Base-by-base conservation (phyloP, 1,139 yeast species). In the Zhuliangozyma parablackwelliae region DNA sequence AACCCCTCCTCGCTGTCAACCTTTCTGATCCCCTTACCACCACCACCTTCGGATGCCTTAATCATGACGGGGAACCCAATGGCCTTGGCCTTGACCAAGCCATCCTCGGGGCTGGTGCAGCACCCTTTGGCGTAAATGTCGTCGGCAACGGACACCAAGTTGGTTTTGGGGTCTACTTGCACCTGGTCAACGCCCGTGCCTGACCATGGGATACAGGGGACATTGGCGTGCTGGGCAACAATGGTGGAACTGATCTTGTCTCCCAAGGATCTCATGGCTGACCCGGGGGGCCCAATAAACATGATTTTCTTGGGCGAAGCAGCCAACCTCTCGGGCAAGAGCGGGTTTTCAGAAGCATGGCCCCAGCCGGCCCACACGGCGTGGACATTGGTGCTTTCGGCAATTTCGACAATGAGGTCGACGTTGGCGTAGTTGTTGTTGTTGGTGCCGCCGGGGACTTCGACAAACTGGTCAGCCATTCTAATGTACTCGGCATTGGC, bases 331-430 rank as follows among this genome's bases (percentile, higher is more conserved):
- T 92, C 98, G 31, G 99, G 99, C 49, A 92, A 78, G 41, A 73
- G 64, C 12, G 99, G 99, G 66, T 94, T 92, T 68, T 92, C 99
- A 21, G 96, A 87, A 28, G 99, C 99, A 61, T 94, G 98, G 53
- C 99, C 99, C 97, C 97, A 85, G 51, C 99, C 99, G 27, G 99
- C 98, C 99, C 99, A 92, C 42, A 92, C 99, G 21, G 98, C 99
- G 60, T 92, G 96, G 41, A 86, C 97, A 48, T 88, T 79, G 36
- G 96, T 83, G 68, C 97, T 83, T 69, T 92, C 98, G 30, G 99
- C 99, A 40, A 92, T 73, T 56, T 92, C 99, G 35, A 92, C 97
- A 63, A 92, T 92, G 48, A 92, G 74, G 51, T 94, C 98, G 45
- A 92, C 99, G 57, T 92, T 92, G 53, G 99, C 98, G 60, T 90